Evolutionary conservation across 768 basidiomycete genomes (phyloP), one percentile per base, ranked within the genome.

Genomic region (Suillus hirtellus): DNA sequence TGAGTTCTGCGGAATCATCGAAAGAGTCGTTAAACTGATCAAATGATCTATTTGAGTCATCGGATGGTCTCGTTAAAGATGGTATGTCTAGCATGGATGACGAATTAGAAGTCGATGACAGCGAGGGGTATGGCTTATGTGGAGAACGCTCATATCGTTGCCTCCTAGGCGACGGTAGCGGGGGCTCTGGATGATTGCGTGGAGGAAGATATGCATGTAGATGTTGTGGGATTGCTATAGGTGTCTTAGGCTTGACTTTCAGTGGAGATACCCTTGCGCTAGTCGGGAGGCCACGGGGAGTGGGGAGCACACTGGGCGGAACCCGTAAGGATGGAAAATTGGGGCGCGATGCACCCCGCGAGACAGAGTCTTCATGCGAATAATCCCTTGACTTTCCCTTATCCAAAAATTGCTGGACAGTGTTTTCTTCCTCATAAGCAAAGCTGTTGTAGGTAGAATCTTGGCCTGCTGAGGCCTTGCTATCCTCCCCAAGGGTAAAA

Each of bases 121-220:
- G 24, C 11, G 66, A 58, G 19, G 73, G 66, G n/a, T 66, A 63
- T 6, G 70, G 71, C 66, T 72, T 74, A 63, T 64, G 70, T 1
- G 71, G 74, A n/a, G 73, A 72, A 37, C 75, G 68, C 40, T 72
- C 64, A 49, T 64, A 70, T 60, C 73, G 66, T 31, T 69, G 72
- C n/a, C 69, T 65, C 77, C 72, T 60, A 38, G 81, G 61, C 72
- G 77, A 21, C 83, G 84, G 19, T 19, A 83, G 75, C 35, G 80
- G 78, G 7, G 86, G 82, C 63, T 85, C 85, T 19, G 82, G 80
- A 3, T 93, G 82, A 74, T 96, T 85, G 40, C 93, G 88, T 4
- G 80, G 71, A 0, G 87, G 81, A 8, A 91, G 79, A 70, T 89
- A 87, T 1, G 88, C 86, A 62, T 89, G 90, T 14, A 80, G 76